Base-by-base conservation (phyloP, 2,329 filamentous ascomycete genomes). In the Fusarium sublunatum region DNA sequence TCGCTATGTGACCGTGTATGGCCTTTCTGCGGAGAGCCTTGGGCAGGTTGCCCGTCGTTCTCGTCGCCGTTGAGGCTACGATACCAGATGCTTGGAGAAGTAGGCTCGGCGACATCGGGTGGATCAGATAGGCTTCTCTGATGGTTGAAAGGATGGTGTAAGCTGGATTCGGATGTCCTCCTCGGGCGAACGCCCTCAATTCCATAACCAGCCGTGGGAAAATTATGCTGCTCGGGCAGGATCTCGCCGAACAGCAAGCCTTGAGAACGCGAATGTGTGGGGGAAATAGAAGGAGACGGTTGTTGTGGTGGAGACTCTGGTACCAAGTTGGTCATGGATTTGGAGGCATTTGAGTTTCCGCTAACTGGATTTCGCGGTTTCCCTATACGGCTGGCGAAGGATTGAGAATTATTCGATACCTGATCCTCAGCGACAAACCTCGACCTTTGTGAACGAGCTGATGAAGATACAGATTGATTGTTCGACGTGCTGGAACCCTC, bases 161-260 rank as follows among this genome's bases (percentile, higher is more conserved):
- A 76, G 72, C 83, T 87, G n/a, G 90, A 88, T 70, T 93, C 91
- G 39, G 90, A 91, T 22, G 88, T 88, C 74, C 89, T 83, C 62
- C 89, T 81, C 58, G 81, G 79, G 46, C 83, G 78, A 45, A 78
- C 70, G 45, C 66, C 71, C 58, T 83, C 79, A 63, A 90, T 90
- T 47, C 88, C 88, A 76, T 86, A 87, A 6, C 86, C 87, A 47
- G 81, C 78, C 44, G 82, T 78, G 19, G 80, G 75, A 25, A 81
- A 72, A 65, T 85, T 81, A 68, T 80, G 81, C 65, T 86, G 82
- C 34, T 86, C 81, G n/a, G 86, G 83, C 26, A 87, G 78, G 65
- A 93, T 84, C 75, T 93, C 91, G 34, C 91, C 91, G 77, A 94
- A 94, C 19, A 93, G 78, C 32, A 91, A 84, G 60, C 83, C 83